Conservation (phyloP, 2,329 filamentous ascomycete genomes). For the Fusarium nygamai region DNA sequence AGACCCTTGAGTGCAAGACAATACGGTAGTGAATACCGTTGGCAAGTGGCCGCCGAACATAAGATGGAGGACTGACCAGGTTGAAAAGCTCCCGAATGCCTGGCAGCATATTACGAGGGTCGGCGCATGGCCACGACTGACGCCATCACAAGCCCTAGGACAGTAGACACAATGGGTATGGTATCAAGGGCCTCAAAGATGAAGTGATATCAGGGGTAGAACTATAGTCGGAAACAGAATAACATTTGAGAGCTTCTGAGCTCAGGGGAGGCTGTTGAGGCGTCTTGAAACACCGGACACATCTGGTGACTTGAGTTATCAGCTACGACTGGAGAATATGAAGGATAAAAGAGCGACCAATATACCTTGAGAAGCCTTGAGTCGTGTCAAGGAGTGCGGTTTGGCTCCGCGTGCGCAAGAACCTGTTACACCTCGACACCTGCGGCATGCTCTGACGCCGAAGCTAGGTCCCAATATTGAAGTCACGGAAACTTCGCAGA, state of each 20-base stretch:
- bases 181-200: conserved; percentile 10
- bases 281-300: conserved; percentile 23
- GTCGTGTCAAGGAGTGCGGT: not conserved
- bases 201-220: not conserved
- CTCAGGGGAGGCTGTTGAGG: conserved; percentile 16
- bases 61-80: not conserved
- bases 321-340: not conserved
- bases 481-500: too few relatives aligned
- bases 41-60: not conserved
- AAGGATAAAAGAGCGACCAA: not conserved
- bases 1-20: not conserved
- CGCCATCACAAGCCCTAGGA: conserved; percentile 23
- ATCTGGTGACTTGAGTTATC: conserved; percentile 19
- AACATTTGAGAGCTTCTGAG: conserved; percentile 7
- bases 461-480: not conserved
- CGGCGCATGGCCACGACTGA: not conserved
- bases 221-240: conserved; percentile 10
- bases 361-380: not conserved
- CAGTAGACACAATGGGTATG: conserved; percentile 4
- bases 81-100: too few relatives aligned
- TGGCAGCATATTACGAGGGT: not conserved
- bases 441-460: too few relatives aligned
- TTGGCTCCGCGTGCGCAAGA: not conserved
- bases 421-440: not conserved
- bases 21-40: not conserved